Conservation (phyloP, 2,329 filamentous ascomycete species). For the Phialophora chinensis region DNA sequence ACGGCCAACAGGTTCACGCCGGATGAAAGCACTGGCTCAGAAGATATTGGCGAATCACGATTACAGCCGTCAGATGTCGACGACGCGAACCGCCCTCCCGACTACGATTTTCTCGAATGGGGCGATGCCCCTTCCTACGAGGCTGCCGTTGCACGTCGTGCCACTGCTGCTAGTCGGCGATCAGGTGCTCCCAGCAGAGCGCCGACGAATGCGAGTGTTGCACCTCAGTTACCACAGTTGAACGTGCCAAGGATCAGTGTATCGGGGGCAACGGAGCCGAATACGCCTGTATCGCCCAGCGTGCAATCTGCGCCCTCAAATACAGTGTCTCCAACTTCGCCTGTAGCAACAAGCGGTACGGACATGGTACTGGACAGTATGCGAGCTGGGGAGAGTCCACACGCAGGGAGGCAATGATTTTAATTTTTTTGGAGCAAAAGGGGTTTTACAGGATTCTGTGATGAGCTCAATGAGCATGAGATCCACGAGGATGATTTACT, state of each 20-base stretch:
- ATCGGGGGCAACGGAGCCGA: conserved; percentile 38
- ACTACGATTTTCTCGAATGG: conserved; percentile 51
- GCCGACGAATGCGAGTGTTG: conserved; percentile 22
- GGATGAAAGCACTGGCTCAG: conserved; percentile 38
- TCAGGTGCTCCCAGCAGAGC: conserved; percentile 24
- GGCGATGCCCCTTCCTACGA: conserved; percentile 52
- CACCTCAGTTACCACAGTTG: conserved; percentile 34
- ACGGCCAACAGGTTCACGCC: conserved; percentile 40
- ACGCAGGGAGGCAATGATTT: neutral
- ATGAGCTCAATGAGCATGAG: conserved; percentile 9
- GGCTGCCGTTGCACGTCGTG: conserved; percentile 35
- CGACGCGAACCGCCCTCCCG: conserved; percentile 43
- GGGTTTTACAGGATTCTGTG: neutral
- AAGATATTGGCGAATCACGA: conserved; percentile 47
- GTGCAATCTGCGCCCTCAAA: conserved; percentile 10
- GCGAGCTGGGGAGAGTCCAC: neutral
- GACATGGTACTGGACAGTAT: conserved; percentile 1
- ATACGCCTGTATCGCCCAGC: conserved; percentile 32
- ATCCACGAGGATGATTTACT: conserved; percentile 1
- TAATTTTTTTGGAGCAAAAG: neutral
- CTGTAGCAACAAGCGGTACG: conserved; percentile 1
- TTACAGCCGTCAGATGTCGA: conserved; percentile 37
- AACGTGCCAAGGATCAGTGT: conserved; percentile 39
- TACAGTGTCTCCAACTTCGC: conserved; percentile 5
- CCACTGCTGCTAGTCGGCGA: conserved; percentile 30